Conservation (phyloP, 2,329 filamentous ascomycete genomes). For the Tricladium varicosporioides region DNA sequence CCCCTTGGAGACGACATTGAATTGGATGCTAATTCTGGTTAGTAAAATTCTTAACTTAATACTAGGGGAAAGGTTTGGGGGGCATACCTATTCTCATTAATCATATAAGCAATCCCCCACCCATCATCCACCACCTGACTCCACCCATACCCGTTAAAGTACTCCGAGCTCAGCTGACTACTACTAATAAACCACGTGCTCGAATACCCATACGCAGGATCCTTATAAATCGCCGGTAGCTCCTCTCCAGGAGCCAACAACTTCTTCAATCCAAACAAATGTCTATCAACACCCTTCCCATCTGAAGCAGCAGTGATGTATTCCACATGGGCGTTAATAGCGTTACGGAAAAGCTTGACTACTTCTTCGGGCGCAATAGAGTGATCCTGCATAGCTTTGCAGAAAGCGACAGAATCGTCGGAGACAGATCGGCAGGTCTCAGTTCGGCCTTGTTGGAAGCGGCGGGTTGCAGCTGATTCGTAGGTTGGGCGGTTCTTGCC, state of each 20-base stretch:
- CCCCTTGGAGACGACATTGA: slow-evolving; percentile 95
- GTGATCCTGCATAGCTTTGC: slow-evolving; percentile 77
- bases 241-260: slow-evolving; percentile 78
- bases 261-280: slow-evolving; percentile 97
- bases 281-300: slow-evolving; percentile 90
- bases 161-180: slow-evolving; percentile 90
- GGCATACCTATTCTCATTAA: slow-evolving; percentile 89
- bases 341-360: slow-evolving; percentile 75
- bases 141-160: slow-evolving; percentile 99
- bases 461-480: slow-evolving; percentile 90
- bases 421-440: slow-evolving; percentile 93
- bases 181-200: slow-evolving; percentile 86
- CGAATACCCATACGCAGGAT: slow-evolving; percentile 82
- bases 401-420: slow-evolving; percentile 89
- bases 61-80: background rate
- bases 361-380: slow-evolving; percentile 61
- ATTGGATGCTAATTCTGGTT: slow-evolving; percentile 70
- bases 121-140: slow-evolving; percentile 95
- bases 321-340: slow-evolving; percentile 77
- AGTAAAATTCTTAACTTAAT: background rate
- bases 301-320: slow-evolving; percentile 90
- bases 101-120: slow-evolving; percentile 99
- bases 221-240: slow-evolving; percentile 78
- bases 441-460: slow-evolving; percentile 94
- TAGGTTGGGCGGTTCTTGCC: slow-evolving; percentile 97